Evolutionary conservation across 345 rosid genomes (phyloP).

Genomic region (Linum usitatissimum): DNA sequence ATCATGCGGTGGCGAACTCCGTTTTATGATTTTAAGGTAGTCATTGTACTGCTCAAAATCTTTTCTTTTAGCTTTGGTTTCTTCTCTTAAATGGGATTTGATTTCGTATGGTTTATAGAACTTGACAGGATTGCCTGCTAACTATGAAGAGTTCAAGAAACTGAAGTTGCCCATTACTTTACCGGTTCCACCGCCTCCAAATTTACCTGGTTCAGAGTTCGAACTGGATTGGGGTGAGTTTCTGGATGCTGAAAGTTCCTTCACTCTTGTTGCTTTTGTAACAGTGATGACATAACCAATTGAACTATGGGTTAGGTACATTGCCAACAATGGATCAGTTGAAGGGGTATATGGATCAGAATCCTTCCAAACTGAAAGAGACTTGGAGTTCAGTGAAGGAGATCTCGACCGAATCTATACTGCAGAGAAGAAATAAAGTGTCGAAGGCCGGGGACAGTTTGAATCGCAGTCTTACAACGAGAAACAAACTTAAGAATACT

Average conservation of each 20-base stretch:
- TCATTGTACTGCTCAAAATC: not conserved
- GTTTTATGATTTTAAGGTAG: slow-evolving; percentile 58
- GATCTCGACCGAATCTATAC: slow-evolving; percentile 38
- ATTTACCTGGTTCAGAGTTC: slow-evolving; percentile 23
- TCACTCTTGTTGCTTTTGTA: not conserved
- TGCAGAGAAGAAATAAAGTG: slow-evolving; percentile 28
- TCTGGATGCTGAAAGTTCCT: not conserved
- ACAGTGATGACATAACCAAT: slow-evolving; percentile 15
- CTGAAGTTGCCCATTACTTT: slow-evolving; percentile 29
- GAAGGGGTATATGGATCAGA: slow-evolving; percentile 41
- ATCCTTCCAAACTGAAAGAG: slow-evolving; percentile 25
- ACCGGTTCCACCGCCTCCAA: slow-evolving; percentile 26
- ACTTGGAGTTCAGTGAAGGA: slow-evolving; percentile 40
- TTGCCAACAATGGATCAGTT: slow-evolving; percentile 55
- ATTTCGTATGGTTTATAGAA: slow-evolving; percentile 24
- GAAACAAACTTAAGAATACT: slow-evolving; percentile 38
- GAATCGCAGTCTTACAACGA: slow-evolving; percentile 12
- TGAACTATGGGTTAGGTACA: slow-evolving; percentile 51
- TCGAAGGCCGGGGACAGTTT: slow-evolving; percentile 13
- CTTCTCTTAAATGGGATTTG: not conserved
- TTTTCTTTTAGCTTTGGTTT: not conserved
- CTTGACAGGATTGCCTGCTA: slow-evolving; percentile 42
- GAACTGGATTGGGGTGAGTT: slow-evolving; percentile 70
- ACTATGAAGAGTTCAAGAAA: slow-evolving; percentile 51
- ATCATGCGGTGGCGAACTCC: slow-evolving; percentile 55